phyloP scores from a whole-genome alignment of 768 basidiomycete genomes.

The Mycena rebaudengoi region DNA sequence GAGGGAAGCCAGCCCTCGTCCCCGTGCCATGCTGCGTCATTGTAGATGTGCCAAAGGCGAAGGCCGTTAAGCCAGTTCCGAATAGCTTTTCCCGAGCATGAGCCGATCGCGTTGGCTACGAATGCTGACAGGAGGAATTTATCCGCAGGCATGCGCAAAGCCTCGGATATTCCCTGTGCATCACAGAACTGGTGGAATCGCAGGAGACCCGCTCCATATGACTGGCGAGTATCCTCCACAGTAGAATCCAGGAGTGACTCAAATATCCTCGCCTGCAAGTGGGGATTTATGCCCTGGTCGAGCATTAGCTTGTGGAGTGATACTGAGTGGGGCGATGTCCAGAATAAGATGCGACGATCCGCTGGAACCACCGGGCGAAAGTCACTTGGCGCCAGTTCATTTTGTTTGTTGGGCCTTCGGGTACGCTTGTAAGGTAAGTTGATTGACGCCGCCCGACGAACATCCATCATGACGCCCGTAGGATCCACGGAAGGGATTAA shows the following conservation, averaged over 20 bases:
- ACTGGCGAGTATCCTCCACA: conserved; percentile 13
- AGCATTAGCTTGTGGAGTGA: not conserved
- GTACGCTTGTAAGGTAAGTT: not conserved
- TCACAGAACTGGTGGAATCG: conserved; percentile 28
- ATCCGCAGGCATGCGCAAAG: conserved; percentile 3
- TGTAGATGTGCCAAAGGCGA: conserved; percentile 6
- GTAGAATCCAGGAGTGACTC: not conserved
- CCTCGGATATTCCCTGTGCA: not conserved
- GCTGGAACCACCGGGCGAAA: not conserved
- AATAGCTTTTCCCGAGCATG: not conserved
- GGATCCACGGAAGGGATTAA: not conserved
- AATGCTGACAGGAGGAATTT: conserved; percentile 10
- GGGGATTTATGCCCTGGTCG: not conserved
- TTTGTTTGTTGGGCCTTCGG: not conserved
- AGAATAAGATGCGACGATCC: not conserved
- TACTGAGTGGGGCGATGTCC: not conserved
- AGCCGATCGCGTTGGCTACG: conserved; percentile 5
- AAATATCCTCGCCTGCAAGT: not conserved
- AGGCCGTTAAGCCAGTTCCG: conserved; percentile 3
- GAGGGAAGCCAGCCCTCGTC: not conserved
- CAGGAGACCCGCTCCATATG: conserved; percentile 35
- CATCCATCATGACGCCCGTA: not conserved
- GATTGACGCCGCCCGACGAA: not conserved
- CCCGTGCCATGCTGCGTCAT: conserved; percentile 9
- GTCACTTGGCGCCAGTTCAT: not conserved